Evolutionary conservation across 1,284 basidiomycete species (phyloP), one percentile per base, ranked within the genome.

Genomic region (Ceratobasidium theobromae): DNA sequence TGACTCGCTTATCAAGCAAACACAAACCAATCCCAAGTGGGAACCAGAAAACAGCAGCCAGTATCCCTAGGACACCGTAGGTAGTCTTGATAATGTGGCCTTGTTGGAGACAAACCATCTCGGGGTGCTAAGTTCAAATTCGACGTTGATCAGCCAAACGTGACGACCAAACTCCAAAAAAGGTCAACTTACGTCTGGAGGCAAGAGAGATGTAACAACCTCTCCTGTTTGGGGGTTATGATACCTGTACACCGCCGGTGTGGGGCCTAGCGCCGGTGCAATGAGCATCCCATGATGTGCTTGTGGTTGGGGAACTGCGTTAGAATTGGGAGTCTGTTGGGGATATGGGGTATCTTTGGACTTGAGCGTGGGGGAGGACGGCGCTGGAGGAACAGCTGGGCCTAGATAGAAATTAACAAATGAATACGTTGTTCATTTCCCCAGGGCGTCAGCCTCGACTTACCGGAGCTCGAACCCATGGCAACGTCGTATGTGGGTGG

Each of bases 31-130:
- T 80, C 4, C 89, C 89, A 0, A 91, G 75, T 1, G 89, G 89
- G 77, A 92, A 92, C 88, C 89, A 92, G 69, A 92, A 78, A 25
- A 92, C 77, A 2, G 89, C 89, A 12, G 87, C 87, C 18, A 92
- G 76, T 27, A 92, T 75, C 67, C 89, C 89, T 14, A 91, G 79
- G 1, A 89, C 66, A 3, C 89, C 87, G 71, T 80, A 92, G 53
- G 79, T 81, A 21, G 86, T 83, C 41, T 83, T 75, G 8, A 79
- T 75, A n/a, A 85, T 72, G 73, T 92, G 89, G 4, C 89, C 89
- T n/a, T 82, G 75, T 72, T 91, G 90, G 28, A 91, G 74, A 71
- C 89, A 92, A 35, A 88, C 71, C 89, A 91, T 91, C 75, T 89
- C 84, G 0, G 89, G 90, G 72, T 91, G 86, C 57, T 60, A 45